phyloP scores from a whole-genome alignment of 768 basidiomycete genomes.

The Tylopilus felleus region DNA sequence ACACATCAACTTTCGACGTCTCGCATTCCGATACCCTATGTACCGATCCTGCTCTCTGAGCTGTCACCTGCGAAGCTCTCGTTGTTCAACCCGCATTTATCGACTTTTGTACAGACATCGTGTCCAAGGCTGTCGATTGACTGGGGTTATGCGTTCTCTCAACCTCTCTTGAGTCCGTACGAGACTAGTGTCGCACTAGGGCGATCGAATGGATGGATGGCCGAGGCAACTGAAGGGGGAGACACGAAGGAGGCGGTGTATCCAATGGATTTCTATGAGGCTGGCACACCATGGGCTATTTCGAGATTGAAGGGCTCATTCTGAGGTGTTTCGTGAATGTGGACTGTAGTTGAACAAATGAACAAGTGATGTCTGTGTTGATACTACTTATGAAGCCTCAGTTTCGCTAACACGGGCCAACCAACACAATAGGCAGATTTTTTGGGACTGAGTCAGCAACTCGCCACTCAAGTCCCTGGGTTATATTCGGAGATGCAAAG shows the following conservation, averaged over 20 bases:
- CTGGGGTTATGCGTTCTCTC: conserved; percentile 96
- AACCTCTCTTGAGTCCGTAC: conserved; percentile 88
- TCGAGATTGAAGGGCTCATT: conserved; percentile 58
- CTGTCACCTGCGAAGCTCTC: conserved; percentile 93
- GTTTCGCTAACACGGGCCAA: neutral
- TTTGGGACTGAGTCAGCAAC: neutral
- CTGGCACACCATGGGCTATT: conserved; percentile 72
- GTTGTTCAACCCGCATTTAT: conserved; percentile 76
- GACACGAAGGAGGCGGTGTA: conserved; percentile 43
- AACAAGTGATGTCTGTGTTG: neutral
- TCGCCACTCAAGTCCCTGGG: no score
- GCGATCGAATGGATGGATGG: conserved; percentile 63
- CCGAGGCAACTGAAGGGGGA: conserved; percentile 25
- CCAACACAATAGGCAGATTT: neutral
- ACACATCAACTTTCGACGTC: conserved; percentile 62
- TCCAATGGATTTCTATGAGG: conserved; percentile 96
- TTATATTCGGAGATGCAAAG: no score
- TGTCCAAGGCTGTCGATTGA: conserved; percentile 97
- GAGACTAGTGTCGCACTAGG: conserved; percentile 85
- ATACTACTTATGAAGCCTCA: neutral
- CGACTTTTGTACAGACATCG: conserved; percentile 92
- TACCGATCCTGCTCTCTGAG: conserved; percentile 93
- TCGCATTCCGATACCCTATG: conserved; percentile 59
- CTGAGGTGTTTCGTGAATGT: conserved; percentile 7
- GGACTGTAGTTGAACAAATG: neutral